phyloP scores from a whole-genome alignment of 345 rosid species.

The Anastatica hierochuntica region DNA sequence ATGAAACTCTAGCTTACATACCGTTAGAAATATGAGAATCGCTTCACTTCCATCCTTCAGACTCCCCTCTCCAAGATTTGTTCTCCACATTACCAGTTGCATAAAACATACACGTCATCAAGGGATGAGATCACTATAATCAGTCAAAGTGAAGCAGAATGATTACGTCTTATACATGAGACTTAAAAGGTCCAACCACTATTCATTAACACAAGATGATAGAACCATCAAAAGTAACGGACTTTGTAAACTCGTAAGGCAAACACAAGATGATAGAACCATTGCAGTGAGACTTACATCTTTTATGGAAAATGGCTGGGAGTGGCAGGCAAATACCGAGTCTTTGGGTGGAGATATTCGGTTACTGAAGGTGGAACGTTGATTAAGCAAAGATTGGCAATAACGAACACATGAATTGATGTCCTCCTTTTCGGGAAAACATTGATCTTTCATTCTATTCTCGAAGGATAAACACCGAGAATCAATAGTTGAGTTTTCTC shows the following conservation, averaged over 20 bases:
- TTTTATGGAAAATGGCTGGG: slow-evolving; percentile 62
- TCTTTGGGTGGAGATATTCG: slow-evolving; percentile 45
- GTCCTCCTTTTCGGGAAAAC: slow-evolving; percentile 29
- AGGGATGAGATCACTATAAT: no score
- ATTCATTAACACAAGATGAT: no score
- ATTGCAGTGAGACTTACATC: slow-evolving; percentile 40
- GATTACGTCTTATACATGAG: no score
- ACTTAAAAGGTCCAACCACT: no score
- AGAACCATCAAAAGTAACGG: slow-evolving; percentile 4
- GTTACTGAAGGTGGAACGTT: slow-evolving; percentile 41
- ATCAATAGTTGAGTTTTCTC: slow-evolving; percentile 33
- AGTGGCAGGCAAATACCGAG: slow-evolving; percentile 53
- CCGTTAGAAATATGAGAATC: no score
- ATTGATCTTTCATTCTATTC: slow-evolving; percentile 34
- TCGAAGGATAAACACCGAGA: slow-evolving; percentile 36
- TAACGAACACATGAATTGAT: slow-evolving; percentile 59
- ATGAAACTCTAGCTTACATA: no score
- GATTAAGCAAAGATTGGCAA: slow-evolving; percentile 77
- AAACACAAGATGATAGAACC: neutral
- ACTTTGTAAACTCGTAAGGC: neutral
- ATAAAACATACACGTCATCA: no score
- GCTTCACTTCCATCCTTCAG: no score
- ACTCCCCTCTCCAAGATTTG: no score
- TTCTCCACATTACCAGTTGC: no score
- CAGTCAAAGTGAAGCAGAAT: no score